Base-by-base conservation (phyloP, 805 yeast genomes). In the Candida chilensis region DNA sequence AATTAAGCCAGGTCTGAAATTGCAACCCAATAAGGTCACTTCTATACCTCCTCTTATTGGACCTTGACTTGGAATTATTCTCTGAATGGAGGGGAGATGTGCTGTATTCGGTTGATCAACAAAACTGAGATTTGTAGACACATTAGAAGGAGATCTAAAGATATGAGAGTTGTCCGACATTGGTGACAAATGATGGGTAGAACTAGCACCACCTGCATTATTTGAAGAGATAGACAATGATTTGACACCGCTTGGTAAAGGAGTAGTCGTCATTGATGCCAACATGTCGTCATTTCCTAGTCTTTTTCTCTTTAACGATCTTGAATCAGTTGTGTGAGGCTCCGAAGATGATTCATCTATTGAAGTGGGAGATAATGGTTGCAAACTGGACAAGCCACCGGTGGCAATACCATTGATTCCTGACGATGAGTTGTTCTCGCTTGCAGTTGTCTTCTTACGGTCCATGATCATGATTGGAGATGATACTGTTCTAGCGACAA, bases 31-130 rank as follows among this genome's bases (percentile, higher is more conserved):
- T 29, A 92, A 59, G 0, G 98, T 92, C 5, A 92, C 84, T 52
- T 92, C 99, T 26, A 88, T 79, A 12, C 98, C 99, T 40, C 99
- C 99, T 38, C 95, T 70, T 9, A 87, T 71, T 7, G 96, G 95
- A 3, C 99, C 99, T 51, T 84, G 92, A 0, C 94, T 80, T 1
- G 99, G 99, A 34, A 92, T 88, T 8, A 92, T 80, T 35, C 95
- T 68, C 50, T 86, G 90, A 31, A 90, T 78, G 0, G 68, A 49
- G 2, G 94, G 94, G 18, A 46, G 26, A 24, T 32, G 32, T 4
- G 28, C 2, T 16, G 14, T 13, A 20, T 10, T 16, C 7, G 24
- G 30, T n/a, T 7, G 11, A 7, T 22, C 25, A 12, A 22, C 13
- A 22, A 22, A 22, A 11, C 13, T 22, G 10, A 19, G 11, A 19